Base-by-base conservation (phyloP, 2,329 filamentous ascomycete genomes). In the Aspergillus awamori region DNA sequence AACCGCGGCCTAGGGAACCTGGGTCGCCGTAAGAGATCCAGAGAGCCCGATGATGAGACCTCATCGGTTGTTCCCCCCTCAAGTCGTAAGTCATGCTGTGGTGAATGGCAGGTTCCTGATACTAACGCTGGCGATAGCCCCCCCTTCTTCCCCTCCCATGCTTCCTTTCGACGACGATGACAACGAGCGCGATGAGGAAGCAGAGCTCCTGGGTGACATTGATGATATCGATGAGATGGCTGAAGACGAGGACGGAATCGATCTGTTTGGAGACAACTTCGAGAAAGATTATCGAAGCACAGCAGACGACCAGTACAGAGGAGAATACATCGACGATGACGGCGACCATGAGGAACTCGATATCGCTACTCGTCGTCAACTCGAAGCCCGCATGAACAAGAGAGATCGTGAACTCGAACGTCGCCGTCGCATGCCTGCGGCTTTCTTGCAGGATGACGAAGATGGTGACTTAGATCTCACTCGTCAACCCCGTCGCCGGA, bases 381-480 rank as follows among this genome's bases (percentile, higher is more conserved):
- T 89, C 26, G 87, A 89, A 69, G 82, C 84, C 56, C 83, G 84
- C 24, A 73, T 89, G 63, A 87, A 88, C 70, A 83, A 83, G 58
- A 82, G 87, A 71, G 87, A 89, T 71, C 80, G 84, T 52, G 87
- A 88, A 69, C 70, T 86, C 30, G 83, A 82, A n/a, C 79, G 86
- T 63, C 76, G 84, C 67, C 81, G 84, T 48, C 81, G 81, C 38
- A 85, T 88, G 80, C 87, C 87, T 10, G 83, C 83, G 39, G 87
- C 86, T 51, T 89, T 87, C 72, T 72, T 88, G 67, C 84, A 84
- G 52, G 86, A 88, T 63, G 94, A 97, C 33, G 92, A 95, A 3
- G 93, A 95, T 66, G 90, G 87, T 53, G 87, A 95, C 59, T 83
- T 93, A 63, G 93, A 98, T 73, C 83, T 98, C 22, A 92, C 92